A percentile compares a stretch with the other conserved stretches of the same genome.
Evolutionary conservation across 139 green algal species (phyloP).

Genomic region (Coelastrella sp.): DNA sequence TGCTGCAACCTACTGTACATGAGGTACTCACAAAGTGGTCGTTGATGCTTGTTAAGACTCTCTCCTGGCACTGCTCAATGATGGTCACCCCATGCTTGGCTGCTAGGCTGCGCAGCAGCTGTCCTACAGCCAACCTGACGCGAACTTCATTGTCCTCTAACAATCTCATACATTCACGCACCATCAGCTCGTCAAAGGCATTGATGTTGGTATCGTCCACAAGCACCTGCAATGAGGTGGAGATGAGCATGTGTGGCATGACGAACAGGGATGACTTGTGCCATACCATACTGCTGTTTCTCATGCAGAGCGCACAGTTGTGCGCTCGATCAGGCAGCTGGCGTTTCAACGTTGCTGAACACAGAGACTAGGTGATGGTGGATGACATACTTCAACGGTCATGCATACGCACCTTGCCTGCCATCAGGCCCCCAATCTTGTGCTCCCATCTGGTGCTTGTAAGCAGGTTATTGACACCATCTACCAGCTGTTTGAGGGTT

Average conservation of each 20-base stretch:
- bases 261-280: too few relatives aligned
- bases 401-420: constrained; percentile 53
- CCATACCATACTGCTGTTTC: too few relatives aligned
- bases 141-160: constrained; percentile 75
- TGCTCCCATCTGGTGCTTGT: constrained; percentile 55
- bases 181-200: constrained; percentile 39
- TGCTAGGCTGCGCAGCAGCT: constrained; percentile 65
- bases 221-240: constrained; percentile 34
- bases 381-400: too few relatives aligned
- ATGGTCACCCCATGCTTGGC: constrained; percentile 55
- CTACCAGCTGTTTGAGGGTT: constrained; percentile 7
- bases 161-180: constrained; percentile 41
- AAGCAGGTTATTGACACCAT: constrained; percentile 51
- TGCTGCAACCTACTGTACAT: too few relatives aligned
- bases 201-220: constrained; percentile 18
- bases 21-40: constrained; percentile 69
- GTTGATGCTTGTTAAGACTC: constrained; percentile 74
- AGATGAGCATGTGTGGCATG: too few relatives aligned
- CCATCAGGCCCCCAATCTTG: constrained; percentile 65
- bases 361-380: too few relatives aligned
- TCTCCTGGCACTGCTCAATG: constrained; percentile 43
- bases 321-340: too few relatives aligned
- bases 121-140: constrained; percentile 72
- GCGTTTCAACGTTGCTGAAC: too few relatives aligned
- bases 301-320: too few relatives aligned